These are phyloP conservation scores for Diutina ranongensis DNA, from an alignment of 1,139 yeast species.

Conservation along the genomic window DNA sequence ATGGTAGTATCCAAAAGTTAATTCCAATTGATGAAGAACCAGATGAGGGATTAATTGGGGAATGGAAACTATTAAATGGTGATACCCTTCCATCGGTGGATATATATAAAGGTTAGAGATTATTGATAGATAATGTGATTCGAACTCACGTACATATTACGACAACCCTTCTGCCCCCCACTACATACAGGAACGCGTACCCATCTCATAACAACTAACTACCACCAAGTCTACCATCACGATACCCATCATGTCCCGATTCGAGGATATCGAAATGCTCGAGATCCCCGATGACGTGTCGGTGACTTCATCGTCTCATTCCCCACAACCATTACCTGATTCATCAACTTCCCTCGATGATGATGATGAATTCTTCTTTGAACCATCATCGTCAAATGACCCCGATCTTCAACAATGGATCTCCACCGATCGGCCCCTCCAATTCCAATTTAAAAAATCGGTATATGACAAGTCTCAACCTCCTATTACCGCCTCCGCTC, in stretches of 20 bases:
- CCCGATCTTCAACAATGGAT: constrained; percentile 25
- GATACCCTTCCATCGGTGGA: background rate
- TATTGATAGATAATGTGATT: no score
- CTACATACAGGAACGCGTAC: background rate
- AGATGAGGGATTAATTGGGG: background rate
- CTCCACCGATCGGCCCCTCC: constrained; percentile 15
- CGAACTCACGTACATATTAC: no score
- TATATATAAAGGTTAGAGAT: background rate
- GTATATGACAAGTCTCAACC: constrained; percentile 19
- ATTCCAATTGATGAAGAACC: background rate
- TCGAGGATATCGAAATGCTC: constrained; percentile 35
- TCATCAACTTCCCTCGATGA: background rate
- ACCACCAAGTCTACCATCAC: constrained; percentile 9
- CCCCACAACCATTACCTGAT: background rate
- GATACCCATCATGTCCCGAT: constrained; percentile 9
- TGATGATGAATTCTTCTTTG: background rate
- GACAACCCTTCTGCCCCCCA: background rate
- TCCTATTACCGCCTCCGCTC: constrained; percentile 12
- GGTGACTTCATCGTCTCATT: constrained; percentile 13
- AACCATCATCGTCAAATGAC: constrained; percentile 10
- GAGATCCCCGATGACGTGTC: constrained; percentile 29
- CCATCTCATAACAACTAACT: constrained; percentile 13
- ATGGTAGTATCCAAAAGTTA: constrained; percentile 22
- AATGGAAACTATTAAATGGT: background rate
- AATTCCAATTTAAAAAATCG: constrained; percentile 20